Percentiles rank a stretch among this genome's conserved stretches.
These are phyloP conservation scores for Geosmithia putterillii DNA, from an alignment of 2,329 filamentous ascomycete genomes.

Conservation along the genomic window DNA sequence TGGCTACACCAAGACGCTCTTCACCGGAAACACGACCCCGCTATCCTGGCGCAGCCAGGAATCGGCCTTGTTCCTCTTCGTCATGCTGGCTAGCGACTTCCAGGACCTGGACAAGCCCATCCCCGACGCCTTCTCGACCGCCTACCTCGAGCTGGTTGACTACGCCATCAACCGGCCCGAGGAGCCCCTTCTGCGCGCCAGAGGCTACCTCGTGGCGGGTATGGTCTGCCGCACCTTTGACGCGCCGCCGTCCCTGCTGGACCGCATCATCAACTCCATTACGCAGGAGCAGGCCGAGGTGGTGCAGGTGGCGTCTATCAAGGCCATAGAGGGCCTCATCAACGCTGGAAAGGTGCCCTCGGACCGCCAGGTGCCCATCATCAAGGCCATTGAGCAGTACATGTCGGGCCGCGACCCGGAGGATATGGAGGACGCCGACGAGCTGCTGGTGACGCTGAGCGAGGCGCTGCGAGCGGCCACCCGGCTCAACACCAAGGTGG, in stretches of 20 bases:
- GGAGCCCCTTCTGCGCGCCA: conserved; percentile 68
- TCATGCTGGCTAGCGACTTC: conserved; percentile 74
- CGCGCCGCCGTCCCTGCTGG: conserved; percentile 52
- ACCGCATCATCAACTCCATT: conserved; percentile 64
- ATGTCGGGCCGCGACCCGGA: conserved; percentile 68
- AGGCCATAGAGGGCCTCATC: conserved; percentile 62
- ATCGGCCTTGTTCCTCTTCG: conserved; percentile 72
- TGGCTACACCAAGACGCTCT: conserved; percentile 62
- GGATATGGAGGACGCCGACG: conserved; percentile 79
- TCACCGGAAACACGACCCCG: conserved; percentile 38
- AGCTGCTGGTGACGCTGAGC: conserved; percentile 80
- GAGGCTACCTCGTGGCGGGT: conserved; percentile 79
- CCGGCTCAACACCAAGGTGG: conserved; percentile 62
- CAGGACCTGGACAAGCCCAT: conserved; percentile 64
- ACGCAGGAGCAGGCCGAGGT: conserved; percentile 69
- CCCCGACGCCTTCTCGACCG: conserved; percentile 53
- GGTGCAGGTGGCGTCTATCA: conserved; percentile 84
- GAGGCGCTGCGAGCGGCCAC: conserved; percentile 80
- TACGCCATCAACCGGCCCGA: conserved; percentile 58
- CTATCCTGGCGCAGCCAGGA: conserved; percentile 56
- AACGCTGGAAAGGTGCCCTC: conserved; percentile 35
- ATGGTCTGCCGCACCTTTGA: conserved; percentile 59
- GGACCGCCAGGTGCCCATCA: conserved; percentile 48
- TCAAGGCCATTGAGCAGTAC: conserved; percentile 58
- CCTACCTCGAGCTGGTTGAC: conserved; percentile 70